Base-by-base conservation (phyloP, 23 red algal genomes). In the Pyropia yezoensis region DNA sequence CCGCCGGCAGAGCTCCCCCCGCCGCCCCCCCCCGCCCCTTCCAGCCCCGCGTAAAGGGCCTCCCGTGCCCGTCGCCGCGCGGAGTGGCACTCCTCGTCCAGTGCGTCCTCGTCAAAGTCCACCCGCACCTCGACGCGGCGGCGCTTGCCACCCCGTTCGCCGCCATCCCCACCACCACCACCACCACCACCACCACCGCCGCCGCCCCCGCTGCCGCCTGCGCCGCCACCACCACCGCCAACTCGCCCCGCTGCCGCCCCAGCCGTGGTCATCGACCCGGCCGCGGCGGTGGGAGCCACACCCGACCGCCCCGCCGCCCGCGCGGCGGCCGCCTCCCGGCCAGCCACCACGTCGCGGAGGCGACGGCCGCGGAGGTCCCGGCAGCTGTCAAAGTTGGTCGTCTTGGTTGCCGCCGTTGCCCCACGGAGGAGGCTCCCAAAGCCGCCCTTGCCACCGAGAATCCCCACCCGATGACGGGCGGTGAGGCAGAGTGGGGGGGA, bases 341-440 rank as follows among this genome's bases (percentile, higher is more conserved):
- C 39, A 3, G 39, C 39, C 6, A 47, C 39, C 1, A 87, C 82
- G 30, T 68, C 71, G 6, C 82, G 62, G 30, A 87, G 61, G 52
- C 82, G 70, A 0, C 82, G 33, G 23, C 82, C 82, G 7, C 45
- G 61, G 29, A 87, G 59, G 49, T 87, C 82, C 17, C 82, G 58
- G 27, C 82, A 87, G 3, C 71, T 27, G 34, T 76, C 82, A 47
- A 87, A 87, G 63, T 87, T 87, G 1, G 71, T 87, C 18, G 82
- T 87, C 52, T 70, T 66, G 55, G 67, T 87, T 19, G 55, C 45
- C 18, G 71, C 62, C 5, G 69, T 52, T 26, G 62, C 57, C 19
- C 82, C 82, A 17, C 71, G 59, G 28, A 87, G 54, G 39, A 69
- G 19, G 7, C 71, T 71, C 16, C 82, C 82, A 63, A 87, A 87